Evolutionary conservation across 108 stramenopile species (phyloP), one percentile per base, ranked within the genome.

Genomic region (Poteriospumella lacustris): DNA sequence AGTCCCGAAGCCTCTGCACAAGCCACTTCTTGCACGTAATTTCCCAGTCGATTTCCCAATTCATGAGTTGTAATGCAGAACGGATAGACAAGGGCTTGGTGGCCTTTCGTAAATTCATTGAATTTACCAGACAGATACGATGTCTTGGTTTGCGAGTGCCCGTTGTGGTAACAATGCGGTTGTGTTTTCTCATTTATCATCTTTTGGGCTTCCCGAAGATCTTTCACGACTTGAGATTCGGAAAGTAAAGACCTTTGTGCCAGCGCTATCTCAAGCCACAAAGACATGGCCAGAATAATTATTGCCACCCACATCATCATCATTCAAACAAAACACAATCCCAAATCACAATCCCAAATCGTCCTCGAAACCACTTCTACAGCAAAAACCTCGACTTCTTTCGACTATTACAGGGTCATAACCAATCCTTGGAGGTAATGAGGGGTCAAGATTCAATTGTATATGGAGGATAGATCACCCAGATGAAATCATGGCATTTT

Each of bases 21-120:
- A 64, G 60, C 24, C 29, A 64, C 31, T 64, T 64, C 60, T 5
- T 64, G 15, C 33, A 64, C 28, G 36, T 64, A 64, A 64, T 64
- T 64, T 34, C 60, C 60, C 31, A 64, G 60, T 12, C 60, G 60
- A 64, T 64, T 64, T 5, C 60, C 60, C 15, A 64, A 34, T 34
- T 64, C 60, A 3, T 24, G 28, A 5, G 60, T 33, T 24, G 5
- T 34, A 31, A 64, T 5, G 36, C 60, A 64, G 24, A 64, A 64
- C 31, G 60, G 60, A 64, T 64, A 64, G 3, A 64, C 60, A 5
- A 64, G 36, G 29, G 36, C 60, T 34, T 19, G 3, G 33, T 34
- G 36, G 36, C 36, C 60, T 24, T 19, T 33, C 3, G 60, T 64
- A 34, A 34, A 24, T 34, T 26, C 31, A 34, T 5, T 33, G 60